These are phyloP conservation scores for Ceratocystiopsis sp. DNA, from an alignment of 2,329 filamentous ascomycete genomes.

Conservation along the genomic window DNA sequence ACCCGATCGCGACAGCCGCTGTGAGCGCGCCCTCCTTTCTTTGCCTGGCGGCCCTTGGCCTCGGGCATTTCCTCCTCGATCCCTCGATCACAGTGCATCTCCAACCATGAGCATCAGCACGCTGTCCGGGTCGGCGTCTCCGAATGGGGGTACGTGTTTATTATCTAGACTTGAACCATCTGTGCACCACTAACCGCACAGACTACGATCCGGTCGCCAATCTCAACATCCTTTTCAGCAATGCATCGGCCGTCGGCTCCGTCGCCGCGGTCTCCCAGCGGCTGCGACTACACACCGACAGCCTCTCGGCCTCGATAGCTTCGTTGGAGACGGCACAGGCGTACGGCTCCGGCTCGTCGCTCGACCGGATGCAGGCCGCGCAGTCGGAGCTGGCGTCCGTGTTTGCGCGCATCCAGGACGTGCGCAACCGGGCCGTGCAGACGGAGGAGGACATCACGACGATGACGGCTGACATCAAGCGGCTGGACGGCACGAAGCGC, in stretches of 20 bases:
- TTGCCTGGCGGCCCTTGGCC: not conserved
- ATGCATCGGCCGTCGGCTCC: conserved; percentile 68
- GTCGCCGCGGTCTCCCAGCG: conserved; percentile 57
- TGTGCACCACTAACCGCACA: not conserved
- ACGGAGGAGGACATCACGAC: conserved; percentile 93
- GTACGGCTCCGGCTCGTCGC: conserved; percentile 69
- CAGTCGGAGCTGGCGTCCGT: conserved; percentile 78
- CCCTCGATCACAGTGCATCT: too few species aligned
- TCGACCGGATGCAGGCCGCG: conserved; percentile 79
- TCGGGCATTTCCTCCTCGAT: not conserved
- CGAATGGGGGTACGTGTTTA: conserved; percentile 9
- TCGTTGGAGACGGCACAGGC: conserved; percentile 61
- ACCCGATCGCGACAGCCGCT: too few species aligned
- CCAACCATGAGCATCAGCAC: conserved; percentile 6
- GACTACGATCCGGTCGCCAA: conserved; percentile 60
- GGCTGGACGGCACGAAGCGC: conserved; percentile 87
- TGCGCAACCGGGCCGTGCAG: conserved; percentile 73
- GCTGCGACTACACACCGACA: conserved; percentile 62
- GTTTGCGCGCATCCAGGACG: conserved; percentile 88
- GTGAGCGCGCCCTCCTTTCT: too few species aligned
- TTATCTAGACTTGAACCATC: not conserved
- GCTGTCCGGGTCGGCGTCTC: conserved; percentile 6
- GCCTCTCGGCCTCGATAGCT: conserved; percentile 62
- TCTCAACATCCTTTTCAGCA: conserved; percentile 83
- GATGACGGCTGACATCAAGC: conserved; percentile 98